These are phyloP conservation scores for Venturiaceae sp. DNA, from an alignment of 2,329 filamentous ascomycete species.

Conservation along the genomic window DNA sequence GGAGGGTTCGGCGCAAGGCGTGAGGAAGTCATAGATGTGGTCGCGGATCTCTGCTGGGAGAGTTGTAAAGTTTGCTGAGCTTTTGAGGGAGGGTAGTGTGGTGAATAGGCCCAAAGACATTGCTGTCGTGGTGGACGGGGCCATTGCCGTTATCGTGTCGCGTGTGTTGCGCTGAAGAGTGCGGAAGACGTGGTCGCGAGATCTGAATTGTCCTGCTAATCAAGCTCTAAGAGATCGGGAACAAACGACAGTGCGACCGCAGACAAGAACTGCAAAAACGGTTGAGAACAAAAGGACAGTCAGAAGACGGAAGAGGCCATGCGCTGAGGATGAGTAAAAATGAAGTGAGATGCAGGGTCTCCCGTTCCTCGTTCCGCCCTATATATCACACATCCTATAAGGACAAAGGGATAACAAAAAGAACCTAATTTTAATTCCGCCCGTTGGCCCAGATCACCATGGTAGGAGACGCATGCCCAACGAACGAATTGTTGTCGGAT, in stretches of 20 bases:
- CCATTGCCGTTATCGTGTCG: not conserved
- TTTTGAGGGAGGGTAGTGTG: not conserved
- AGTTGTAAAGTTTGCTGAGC: not conserved
- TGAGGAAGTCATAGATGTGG: not conserved
- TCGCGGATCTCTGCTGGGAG: slow-evolving; percentile 5
- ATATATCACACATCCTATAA: not conserved
- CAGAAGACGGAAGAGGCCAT: not conserved
- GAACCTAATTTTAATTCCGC: too few species aligned
- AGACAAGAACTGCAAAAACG: not conserved
- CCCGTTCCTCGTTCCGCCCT: not conserved
- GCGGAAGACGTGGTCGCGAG: too few species aligned
- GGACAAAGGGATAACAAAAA: too few species aligned
- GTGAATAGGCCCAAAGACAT: not conserved
- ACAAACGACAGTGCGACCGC: too few species aligned
- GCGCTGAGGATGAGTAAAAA: not conserved
- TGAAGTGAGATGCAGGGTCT: not conserved
- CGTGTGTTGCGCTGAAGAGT: too few species aligned
- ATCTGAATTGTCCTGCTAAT: too few species aligned
- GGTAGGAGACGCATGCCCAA: too few species aligned
- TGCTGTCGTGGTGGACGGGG: not conserved
- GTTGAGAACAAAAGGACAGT: too few species aligned
- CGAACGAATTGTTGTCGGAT: too few species aligned
- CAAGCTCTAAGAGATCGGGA: too few species aligned
- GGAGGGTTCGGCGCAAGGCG: not conserved
- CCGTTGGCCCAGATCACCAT: too few species aligned